Evolutionary conservation across 108 stramenopile genomes (phyloP).

Genomic region (Parmales sp.): DNA sequence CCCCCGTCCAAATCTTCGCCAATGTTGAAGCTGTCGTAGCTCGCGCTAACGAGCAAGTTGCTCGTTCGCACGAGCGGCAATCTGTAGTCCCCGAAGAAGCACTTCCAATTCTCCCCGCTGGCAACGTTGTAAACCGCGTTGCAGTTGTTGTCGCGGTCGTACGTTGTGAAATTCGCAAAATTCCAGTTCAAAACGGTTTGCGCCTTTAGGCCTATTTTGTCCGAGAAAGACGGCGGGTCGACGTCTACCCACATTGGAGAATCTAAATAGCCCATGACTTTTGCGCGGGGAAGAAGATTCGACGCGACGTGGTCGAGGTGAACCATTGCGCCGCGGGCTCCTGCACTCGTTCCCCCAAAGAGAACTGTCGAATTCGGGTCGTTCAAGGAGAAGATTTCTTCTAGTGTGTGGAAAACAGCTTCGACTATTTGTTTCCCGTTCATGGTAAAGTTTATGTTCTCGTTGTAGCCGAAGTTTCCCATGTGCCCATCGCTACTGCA

Average conservation of each 20-base stretch:
- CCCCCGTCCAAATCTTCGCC: background rate
- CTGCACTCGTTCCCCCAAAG: background rate
- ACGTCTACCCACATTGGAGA: background rate
- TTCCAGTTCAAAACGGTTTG: background rate
- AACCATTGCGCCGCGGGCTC: slow-evolving; percentile 10
- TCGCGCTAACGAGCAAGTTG: background rate
- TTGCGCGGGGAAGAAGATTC: background rate
- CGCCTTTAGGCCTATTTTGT: background rate
- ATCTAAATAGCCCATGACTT: background rate
- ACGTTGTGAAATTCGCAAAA: background rate
- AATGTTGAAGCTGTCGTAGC: background rate
- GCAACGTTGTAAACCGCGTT: background rate
- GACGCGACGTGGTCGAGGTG: background rate
- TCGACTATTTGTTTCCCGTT: background rate
- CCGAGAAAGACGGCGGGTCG: background rate
- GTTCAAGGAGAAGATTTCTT: too few relatives aligned
- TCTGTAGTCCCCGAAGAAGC: slow-evolving; percentile 1
- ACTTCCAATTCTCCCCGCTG: background rate
- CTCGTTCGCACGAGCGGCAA: background rate
- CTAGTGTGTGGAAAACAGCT: background rate
- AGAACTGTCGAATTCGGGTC: too few relatives aligned
- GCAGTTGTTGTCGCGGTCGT: background rate
- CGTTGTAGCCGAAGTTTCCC: background rate
- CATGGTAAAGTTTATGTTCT: background rate
- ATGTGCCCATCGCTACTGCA: background rate